A percentile compares a stretch with the other conserved stretches of the same genome.
phyloP scores from a whole-genome alignment of 2,329 filamentous ascomycete genomes.

The Cladosporium sp. region DNA sequence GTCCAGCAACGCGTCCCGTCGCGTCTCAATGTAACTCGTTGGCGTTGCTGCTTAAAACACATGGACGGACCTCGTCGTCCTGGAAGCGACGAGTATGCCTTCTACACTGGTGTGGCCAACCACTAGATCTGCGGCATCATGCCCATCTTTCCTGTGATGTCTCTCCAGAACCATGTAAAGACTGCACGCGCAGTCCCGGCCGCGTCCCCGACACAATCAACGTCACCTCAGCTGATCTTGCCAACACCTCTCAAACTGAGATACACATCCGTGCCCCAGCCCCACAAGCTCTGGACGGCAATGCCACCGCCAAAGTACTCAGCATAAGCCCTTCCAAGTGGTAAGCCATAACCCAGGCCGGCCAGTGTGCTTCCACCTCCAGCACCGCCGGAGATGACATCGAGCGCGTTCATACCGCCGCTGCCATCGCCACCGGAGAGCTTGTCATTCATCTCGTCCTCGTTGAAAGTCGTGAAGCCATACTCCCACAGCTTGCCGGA shows the following conservation, averaged over 20 bases:
- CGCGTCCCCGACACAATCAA: background rate
- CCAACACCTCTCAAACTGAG: slow-evolving; percentile 63
- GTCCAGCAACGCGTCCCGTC: background rate
- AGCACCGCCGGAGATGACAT: slow-evolving; percentile 71
- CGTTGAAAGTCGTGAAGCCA: slow-evolving; percentile 92
- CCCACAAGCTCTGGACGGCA: slow-evolving; percentile 89
- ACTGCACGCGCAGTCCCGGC: background rate
- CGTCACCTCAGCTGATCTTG: slow-evolving; percentile 38
- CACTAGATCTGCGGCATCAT: background rate
- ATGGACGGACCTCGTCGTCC: background rate
- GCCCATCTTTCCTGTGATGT: background rate
- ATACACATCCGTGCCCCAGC: slow-evolving; percentile 80
- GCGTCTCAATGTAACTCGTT: background rate
- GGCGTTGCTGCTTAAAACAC: background rate
- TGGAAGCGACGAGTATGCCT: background rate
- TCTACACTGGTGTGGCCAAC: background rate
- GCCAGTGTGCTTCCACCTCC: slow-evolving; percentile 78
- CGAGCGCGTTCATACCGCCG: slow-evolving; percentile 66
- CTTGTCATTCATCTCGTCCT: slow-evolving; percentile 58
- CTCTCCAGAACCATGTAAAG: background rate
- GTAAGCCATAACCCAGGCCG: slow-evolving; percentile 88
- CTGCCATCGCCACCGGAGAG: slow-evolving; percentile 46
- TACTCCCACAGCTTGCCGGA: slow-evolving; percentile 93
- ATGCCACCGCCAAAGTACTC: slow-evolving; percentile 98
- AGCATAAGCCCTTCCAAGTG: slow-evolving; percentile 87